A percentile compares a stretch with the other conserved stretches of the same genome.
Conservation (phyloP, 371 early-diverging fungal species). For the Dichotomocladium elegans region DNA sequence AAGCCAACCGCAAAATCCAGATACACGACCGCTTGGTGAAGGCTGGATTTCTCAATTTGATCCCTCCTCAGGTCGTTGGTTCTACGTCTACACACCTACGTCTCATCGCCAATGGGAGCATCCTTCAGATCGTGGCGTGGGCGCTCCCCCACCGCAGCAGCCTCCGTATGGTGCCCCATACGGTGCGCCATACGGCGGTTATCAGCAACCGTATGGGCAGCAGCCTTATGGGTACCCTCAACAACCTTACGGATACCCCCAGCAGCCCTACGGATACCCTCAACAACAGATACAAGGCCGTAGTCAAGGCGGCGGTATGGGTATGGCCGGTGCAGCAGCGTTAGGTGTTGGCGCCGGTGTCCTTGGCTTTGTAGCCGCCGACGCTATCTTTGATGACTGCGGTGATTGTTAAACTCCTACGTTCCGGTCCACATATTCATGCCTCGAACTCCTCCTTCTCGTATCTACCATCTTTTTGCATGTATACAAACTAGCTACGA, state of each 20-base stretch:
- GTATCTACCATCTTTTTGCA: no score
- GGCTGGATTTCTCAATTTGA: slow-evolving; percentile 49
- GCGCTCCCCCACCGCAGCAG: slow-evolving; percentile 9
- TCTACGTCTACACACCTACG: slow-evolving; percentile 46
- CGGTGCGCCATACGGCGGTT: slow-evolving; percentile 7
- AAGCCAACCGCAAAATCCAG: slow-evolving; percentile 27
- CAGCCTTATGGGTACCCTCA: slow-evolving; percentile 12
- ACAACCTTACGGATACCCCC: slow-evolving; percentile 23
- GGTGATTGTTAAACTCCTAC: no score
- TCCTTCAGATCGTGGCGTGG: slow-evolving; percentile 33
- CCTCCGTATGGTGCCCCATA: slow-evolving; percentile 19
- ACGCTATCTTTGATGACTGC: slow-evolving; percentile 27
- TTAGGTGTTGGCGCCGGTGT: slow-evolving; percentile 38
- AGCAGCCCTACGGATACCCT: slow-evolving; percentile 7
- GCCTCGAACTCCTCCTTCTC: no score
- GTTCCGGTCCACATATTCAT: no score
- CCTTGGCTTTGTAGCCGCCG: slow-evolving; percentile 33
- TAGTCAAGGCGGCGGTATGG: slow-evolving; percentile 18
- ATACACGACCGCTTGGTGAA: slow-evolving; percentile 24
- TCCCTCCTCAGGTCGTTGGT: slow-evolving; percentile 31
- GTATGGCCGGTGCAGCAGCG: slow-evolving; percentile 28
- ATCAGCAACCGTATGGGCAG: slow-evolving; percentile 24
- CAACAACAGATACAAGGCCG: not conserved
- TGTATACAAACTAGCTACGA: not conserved
- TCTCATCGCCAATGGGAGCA: slow-evolving; percentile 49